Base-by-base conservation (phyloP, 1,284 basidiomycete species). In the Tilletia horrida region DNA sequence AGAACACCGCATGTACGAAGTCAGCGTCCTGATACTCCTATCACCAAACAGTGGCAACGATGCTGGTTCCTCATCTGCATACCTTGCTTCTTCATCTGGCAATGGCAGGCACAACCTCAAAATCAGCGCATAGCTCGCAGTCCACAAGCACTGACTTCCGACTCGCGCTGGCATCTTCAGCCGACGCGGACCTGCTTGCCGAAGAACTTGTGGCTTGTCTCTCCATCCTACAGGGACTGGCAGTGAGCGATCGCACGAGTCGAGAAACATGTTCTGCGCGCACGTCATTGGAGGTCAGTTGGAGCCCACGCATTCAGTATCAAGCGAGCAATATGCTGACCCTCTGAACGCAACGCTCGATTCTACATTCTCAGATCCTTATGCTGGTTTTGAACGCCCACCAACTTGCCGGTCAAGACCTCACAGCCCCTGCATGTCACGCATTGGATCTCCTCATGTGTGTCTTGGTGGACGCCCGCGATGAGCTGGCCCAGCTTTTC, bases 381-480 rank as follows among this genome's bases (percentile, higher is more conserved):
- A 25, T 59, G 14, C 27, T 59, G 14, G 55, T 59, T 2, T 27
- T 59, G 29, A 8, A 18, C 16, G 55, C 55, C 3, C 55, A 25
- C 13, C 55, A 35, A 8, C n/a, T 59, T 18, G 55, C 18, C 55
- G 29, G 35, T 14, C 8, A 40, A 29, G 55, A 59, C n/a, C 27
- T 59, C 25, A 59, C 13, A 14, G 55, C 55, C 23, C 55, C 55
- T 6, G 55, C 55, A 31, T 59, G 55, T 35, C 55, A 59, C 21
- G 55, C 55, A 8, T 27, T 59, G 18, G 55, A 59, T 35, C 55
- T 59, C 16, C 27, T 59, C 13, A 59, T 59, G 55, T 59, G 55
- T 16, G 35, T 59, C 55, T 29, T 59, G 29, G 55, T 59, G 14
- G 55, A 59, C 55, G 23, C 55, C 16, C 16, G 35, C 16, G 55